Evolutionary conservation across 306 rosid species (phyloP).

Genomic region (Inga leiocalycina): DNA sequence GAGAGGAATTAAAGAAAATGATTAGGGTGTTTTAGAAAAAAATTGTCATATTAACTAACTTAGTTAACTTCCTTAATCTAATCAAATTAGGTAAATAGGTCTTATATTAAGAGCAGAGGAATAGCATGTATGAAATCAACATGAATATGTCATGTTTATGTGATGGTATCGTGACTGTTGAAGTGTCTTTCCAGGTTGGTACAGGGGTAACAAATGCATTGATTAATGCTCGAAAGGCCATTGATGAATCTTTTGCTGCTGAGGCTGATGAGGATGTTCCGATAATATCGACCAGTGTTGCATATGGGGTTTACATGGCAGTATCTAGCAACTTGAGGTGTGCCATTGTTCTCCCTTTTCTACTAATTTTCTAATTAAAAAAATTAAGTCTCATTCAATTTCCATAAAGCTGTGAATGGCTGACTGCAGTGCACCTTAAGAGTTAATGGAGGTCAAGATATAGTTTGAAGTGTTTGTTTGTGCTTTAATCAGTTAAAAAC

Average conservation of each 20-base stretch:
- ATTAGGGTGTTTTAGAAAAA: no score
- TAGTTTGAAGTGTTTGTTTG: neutral
- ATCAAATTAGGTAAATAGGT: no score
- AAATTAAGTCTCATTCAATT: slow-evolving; percentile 22
- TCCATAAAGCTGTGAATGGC: slow-evolving; percentile 5
- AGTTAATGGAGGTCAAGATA: neutral
- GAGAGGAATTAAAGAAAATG: no score
- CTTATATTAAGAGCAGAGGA: no score
- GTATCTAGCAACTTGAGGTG: slow-evolving; percentile 91
- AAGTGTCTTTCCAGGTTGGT: slow-evolving; percentile 62
- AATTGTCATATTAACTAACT: no score
- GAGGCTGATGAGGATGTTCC: slow-evolving; percentile 91
- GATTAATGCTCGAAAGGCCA: slow-evolving; percentile 66
- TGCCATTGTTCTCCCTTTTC: slow-evolving; percentile 6
- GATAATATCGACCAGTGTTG: slow-evolving; percentile 74
- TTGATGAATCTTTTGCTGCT: slow-evolving; percentile 60
- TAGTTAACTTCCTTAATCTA: no score
- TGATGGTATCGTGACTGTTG: neutral
- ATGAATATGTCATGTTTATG: neutral
- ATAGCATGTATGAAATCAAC: neutral
- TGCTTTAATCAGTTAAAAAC: neutral
- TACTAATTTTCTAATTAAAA: neutral
- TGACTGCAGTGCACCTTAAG: neutral
- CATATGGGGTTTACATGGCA: slow-evolving; percentile 87
- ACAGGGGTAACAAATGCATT: slow-evolving; percentile 80